A percentile compares a stretch with the other conserved stretches of the same genome.
Conservation (phyloP, 441 rosid species). For the Capsella rubella region DNA sequence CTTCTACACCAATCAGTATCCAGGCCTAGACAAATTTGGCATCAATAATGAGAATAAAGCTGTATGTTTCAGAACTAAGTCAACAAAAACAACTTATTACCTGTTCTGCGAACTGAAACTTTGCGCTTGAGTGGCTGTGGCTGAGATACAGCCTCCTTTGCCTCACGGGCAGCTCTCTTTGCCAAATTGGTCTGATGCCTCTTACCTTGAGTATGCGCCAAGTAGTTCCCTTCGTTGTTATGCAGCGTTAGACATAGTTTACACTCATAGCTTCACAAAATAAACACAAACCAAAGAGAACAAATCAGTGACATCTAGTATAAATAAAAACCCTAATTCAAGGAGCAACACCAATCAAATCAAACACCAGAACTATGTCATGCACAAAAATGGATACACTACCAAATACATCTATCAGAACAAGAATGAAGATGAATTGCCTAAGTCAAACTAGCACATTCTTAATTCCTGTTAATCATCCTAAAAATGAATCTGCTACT, state of each 20-base stretch:
- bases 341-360: constrained; percentile 5
- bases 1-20: constrained; percentile 8
- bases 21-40: background rate
- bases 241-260: constrained; percentile 94
- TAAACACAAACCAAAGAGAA: constrained; percentile 14
- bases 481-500: background rate
- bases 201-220: constrained; percentile 97
- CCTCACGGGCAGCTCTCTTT: constrained; percentile 96
- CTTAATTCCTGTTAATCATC: background rate
- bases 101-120: constrained; percentile 83
- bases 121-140: constrained; percentile 95
- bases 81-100: constrained; percentile 34
- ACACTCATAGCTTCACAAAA: constrained; percentile 85
- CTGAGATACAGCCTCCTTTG: constrained; percentile 83
- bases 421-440: background rate
- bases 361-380: background rate
- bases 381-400: background rate
- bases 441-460: background rate
- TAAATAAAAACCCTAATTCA: constrained; percentile 5
- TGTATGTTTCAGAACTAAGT: background rate
- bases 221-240: constrained; percentile 97
- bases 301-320: constrained; percentile 5
- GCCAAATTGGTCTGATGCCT: constrained; percentile 97
- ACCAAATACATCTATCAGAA: background rate
- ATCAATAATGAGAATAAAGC: background rate